phyloP scores from a whole-genome alignment of 306 rosid species.

The Prunus davidiana region DNA sequence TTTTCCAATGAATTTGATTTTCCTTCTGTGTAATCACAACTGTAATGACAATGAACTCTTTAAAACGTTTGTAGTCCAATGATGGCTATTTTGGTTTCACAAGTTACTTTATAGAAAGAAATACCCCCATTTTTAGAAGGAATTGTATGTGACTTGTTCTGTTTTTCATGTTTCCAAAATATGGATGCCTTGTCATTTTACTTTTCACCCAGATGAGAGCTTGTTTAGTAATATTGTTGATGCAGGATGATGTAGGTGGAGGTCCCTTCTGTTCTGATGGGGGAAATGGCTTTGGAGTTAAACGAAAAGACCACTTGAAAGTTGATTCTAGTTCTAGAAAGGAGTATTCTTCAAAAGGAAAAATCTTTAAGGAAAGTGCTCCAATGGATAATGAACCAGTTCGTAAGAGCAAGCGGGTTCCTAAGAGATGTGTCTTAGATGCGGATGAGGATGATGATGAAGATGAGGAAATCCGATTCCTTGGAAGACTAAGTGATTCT shows the following conservation, averaged over 20 bases:
- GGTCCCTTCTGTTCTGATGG: slow-evolving; percentile 15
- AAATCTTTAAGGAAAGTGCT: slow-evolving; percentile 4
- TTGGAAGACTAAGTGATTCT: slow-evolving; percentile 31
- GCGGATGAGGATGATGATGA: slow-evolving; percentile 29
- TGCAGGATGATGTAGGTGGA: slow-evolving; percentile 31
- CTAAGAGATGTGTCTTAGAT: slow-evolving; percentile 28
- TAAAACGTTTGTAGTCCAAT: too few species aligned
- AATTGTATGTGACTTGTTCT: background rate
- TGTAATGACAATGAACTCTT: background rate
- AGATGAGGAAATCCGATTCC: slow-evolving; percentile 38
- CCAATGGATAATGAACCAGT: slow-evolving; percentile 19
- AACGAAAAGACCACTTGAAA: slow-evolving; percentile 12
- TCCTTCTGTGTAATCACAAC: background rate
- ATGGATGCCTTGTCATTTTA: background rate
- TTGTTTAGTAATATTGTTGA: background rate
- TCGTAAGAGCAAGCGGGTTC: slow-evolving; percentile 40
- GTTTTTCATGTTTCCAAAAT: background rate
- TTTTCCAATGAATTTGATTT: background rate
- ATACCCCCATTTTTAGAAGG: background rate
- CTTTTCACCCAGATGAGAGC: background rate
- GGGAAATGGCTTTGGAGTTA: slow-evolving; percentile 13
- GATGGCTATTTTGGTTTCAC: background rate
- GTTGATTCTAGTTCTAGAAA: slow-evolving; percentile 10
- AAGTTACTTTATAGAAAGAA: background rate
- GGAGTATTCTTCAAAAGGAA: slow-evolving; percentile 18